These are phyloP conservation scores for Phyllostachys edulis DNA, from an alignment of 176 grass and related monocot species.

Conservation along the genomic window DNA sequence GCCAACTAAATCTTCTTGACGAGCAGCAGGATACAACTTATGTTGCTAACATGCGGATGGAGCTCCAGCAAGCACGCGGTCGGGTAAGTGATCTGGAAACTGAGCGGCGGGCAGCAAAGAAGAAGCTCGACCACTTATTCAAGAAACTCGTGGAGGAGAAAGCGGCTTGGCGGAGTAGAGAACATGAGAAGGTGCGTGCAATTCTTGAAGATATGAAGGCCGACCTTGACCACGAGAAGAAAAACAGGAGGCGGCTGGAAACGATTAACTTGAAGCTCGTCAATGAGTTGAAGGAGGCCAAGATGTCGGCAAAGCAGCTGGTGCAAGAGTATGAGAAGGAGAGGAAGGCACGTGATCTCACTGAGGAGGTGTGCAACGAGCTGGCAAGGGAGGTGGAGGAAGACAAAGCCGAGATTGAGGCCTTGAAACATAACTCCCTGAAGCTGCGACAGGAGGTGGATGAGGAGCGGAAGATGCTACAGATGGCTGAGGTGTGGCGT, in stretches of 20 bases:
- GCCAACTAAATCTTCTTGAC: constrained; percentile 69
- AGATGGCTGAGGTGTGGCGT: constrained; percentile 98
- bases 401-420: constrained; percentile 89
- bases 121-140: constrained; percentile 84
- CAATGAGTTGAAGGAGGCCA: constrained; percentile 75
- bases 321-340: constrained; percentile 86
- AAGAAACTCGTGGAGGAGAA: constrained; percentile 94
- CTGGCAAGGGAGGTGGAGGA: constrained; percentile 90
- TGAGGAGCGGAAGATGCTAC: constrained; percentile 90
- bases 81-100: constrained; percentile 65
- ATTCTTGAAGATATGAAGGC: constrained; percentile 88
- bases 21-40: constrained; percentile 50
- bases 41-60: constrained; percentile 64
- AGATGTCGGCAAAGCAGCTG: constrained; percentile 68
- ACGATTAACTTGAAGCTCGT: constrained; percentile 78
- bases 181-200: constrained; percentile 76
- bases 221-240: constrained; percentile 86
- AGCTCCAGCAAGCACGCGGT: constrained; percentile 67
- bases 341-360: constrained; percentile 70
- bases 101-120: constrained; percentile 75
- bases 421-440: constrained; percentile 65
- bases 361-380: constrained; percentile 93
- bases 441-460: constrained; percentile 81
- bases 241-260: constrained; percentile 66
- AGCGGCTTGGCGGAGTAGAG: constrained; percentile 80